phyloP scores from a whole-genome alignment of 2,329 filamentous ascomycete genomes.

The Aspergillus cejpii region DNA sequence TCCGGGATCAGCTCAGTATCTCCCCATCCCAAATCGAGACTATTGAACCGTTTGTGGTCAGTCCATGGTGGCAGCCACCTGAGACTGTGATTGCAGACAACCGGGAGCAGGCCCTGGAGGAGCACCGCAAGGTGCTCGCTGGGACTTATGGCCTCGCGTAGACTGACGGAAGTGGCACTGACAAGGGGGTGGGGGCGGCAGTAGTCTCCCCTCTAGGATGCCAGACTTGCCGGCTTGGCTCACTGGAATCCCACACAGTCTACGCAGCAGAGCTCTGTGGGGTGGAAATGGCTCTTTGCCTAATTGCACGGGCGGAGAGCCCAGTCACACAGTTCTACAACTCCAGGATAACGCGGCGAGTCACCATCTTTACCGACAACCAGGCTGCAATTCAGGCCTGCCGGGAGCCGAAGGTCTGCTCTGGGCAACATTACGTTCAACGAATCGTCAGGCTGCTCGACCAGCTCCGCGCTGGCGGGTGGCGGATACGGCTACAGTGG shows the following conservation, averaged over 20 bases:
- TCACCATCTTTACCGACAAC: no score
- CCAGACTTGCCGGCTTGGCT: not conserved
- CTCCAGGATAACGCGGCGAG: no score
- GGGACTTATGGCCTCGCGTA: constrained; percentile 6
- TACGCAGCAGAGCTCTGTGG: not conserved
- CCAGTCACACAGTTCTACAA: no score
- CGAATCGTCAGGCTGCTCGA: no score
- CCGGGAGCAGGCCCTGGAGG: not conserved
- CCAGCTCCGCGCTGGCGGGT: no score
- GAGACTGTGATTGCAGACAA: not conserved
- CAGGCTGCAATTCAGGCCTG: no score
- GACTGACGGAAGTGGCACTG: not conserved
- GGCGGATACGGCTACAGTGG: no score
- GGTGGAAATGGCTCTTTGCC: not conserved
- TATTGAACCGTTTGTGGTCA: not conserved
- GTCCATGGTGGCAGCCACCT: not conserved
- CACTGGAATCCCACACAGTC: not conserved
- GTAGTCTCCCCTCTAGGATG: not conserved
- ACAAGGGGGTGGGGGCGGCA: not conserved
- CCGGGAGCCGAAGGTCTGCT: no score
- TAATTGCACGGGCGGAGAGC: no score
- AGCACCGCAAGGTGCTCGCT: not conserved
- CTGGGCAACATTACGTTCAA: no score
- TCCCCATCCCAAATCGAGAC: not conserved
- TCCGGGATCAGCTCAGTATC: not conserved